Evolutionary conservation across 305 asterid genomes (phyloP), one percentile per base, ranked within the genome.

Genomic region (Fraxinus dipetala): DNA sequence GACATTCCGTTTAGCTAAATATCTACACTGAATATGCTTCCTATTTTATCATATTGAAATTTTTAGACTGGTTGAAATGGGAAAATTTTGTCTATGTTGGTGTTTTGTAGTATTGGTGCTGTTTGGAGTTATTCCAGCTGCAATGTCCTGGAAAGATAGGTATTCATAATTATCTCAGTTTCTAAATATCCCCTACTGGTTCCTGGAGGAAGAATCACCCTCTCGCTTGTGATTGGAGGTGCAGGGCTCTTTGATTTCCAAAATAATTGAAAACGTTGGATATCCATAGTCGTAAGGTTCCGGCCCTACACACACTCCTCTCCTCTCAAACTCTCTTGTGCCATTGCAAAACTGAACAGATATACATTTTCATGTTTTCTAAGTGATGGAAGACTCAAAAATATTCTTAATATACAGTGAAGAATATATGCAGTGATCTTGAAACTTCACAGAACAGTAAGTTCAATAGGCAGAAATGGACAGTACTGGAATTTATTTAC

Each of bases 111-210:
- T 93, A 79, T 75, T 95, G 88, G 94, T 93, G 85, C 88, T 95
- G 84, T 95, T 94, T 73, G 96, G 98, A 79, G 83, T 93, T 81
- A 89, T 93, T 80, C 97, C 98, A 5, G 97, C 97, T 59, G 95
- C 97, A 63, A 95, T 95, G 99, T 90, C 94, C 1, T 92, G 98
- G 99, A 88, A 92, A 2, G 96, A 92, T 75, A 87, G 97, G 84
- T 93, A 94, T 38, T 89, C 89, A 2, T 72, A 43, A 36, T 77
- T 90, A 9, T 75, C 88, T 0, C 77, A 86, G 14, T 82, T 88
- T 79, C 79, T 79, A 13, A 86, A 84, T 67, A 69, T 83, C 31
- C 93, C 14, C 65, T 9, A 65, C 77, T 91, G 69, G 97, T 95
- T 28, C 97, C 95, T 2, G 97, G 97, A 78, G 98, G 98, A 78